Base-by-base conservation (phyloP, 2,329 filamentous ascomycete species). In the Colletotrichum ledebouriae region DNA sequence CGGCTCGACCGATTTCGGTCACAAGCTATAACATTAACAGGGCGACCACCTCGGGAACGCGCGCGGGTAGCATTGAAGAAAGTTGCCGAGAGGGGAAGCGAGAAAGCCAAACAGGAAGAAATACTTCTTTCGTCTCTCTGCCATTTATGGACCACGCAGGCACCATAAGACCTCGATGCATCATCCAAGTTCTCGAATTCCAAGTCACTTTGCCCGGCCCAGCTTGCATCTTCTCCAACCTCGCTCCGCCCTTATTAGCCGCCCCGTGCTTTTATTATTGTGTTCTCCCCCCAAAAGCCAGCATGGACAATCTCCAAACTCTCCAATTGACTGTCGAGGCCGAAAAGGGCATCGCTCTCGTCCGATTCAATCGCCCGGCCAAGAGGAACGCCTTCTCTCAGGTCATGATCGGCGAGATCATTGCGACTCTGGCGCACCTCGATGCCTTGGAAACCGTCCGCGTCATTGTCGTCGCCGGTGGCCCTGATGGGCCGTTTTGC, bases 381-480 rank as follows among this genome's bases (percentile, higher is more conserved):
- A 88, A 89, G 75, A 81, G 86, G 63, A 90, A 89, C 79, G 86
- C 87, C 10, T 82, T 89, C 65, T 88, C 86, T 2, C 78, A 81
- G 62, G 75, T 76, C 53, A 83, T 88, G 77, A 84, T 87, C 70
- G 73, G 75, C 63, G 79, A 86, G 53, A 76, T 87, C 4, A 73
- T 82, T 15, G 70, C 57, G 10, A 72, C 67, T 41, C 55, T 71
- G 33, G 29, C 25, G 34, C 62, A 70, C 11, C 67, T 71, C 53
- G 67, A 71, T 34, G 59, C 67, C 47, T 25, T 59, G 34, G 62
- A 69, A n/a, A 11, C 58, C n/a, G 74, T 82, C 50, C 75, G 76
- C 42, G 80, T 73, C 25, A 76, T 83, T 20, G 74, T 82, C 33
- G 64, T 83, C 41, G 78, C 80, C 10, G 81, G 80, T 17, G 75